phyloP scores from a whole-genome alignment of 169 alveolate genomes.

The Theileria equi region DNA sequence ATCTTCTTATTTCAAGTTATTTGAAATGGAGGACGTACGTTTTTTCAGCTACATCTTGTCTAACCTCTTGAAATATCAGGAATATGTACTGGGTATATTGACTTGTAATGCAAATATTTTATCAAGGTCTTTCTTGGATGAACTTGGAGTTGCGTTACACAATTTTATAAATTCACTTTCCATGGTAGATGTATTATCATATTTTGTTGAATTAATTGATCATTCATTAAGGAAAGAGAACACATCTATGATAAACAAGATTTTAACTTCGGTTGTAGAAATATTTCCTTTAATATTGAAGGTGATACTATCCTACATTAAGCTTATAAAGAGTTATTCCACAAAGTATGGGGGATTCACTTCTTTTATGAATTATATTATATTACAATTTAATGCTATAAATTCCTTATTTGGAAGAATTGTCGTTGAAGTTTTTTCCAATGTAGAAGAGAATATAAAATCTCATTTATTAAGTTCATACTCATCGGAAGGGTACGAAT shows the following conservation, averaged over 20 bases:
- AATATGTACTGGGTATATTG: constrained; percentile 3
- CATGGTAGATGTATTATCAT: constrained; percentile 22
- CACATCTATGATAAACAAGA: constrained; percentile 19
- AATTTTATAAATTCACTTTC: constrained; percentile 50
- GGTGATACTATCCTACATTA: constrained; percentile 8
- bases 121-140: constrained; percentile 23
- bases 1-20: background rate
- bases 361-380: constrained; percentile 32
- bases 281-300: constrained; percentile 36
- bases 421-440: constrained; percentile 3
- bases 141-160: constrained; percentile 10
- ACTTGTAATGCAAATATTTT: constrained; percentile 1
- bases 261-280: constrained; percentile 9
- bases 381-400: constrained; percentile 38
- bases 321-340: constrained; percentile 17
- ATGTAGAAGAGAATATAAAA: background rate
- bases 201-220: constrained; percentile 45
- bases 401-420: constrained; percentile 27
- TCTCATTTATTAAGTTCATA: too few relatives aligned
- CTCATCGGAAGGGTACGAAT: too few relatives aligned
- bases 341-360: constrained; percentile 5
- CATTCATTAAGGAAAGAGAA: background rate
- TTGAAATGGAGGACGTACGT: constrained; percentile 20
- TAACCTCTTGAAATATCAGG: constrained; percentile 16
- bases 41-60: constrained; percentile 23